phyloP scores from a whole-genome alignment of 371 early-diverging fungal species.

The Dentiscutata heterogama region DNA sequence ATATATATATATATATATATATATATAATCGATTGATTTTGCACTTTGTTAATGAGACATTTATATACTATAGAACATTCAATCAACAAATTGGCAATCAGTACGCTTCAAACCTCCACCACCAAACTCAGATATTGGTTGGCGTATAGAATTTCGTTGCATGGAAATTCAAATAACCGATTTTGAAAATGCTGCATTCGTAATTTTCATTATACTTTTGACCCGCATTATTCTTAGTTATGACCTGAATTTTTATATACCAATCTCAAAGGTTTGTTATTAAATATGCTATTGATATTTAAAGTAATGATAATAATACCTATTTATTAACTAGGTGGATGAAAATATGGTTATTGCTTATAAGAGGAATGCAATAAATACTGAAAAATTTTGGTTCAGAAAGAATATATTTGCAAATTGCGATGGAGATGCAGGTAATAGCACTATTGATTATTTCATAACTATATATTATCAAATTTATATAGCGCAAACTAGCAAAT shows the following conservation, averaged over 20 bases:
- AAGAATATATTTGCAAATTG: constrained; percentile 63
- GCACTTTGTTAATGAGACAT: neutral
- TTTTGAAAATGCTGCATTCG: constrained; percentile 98
- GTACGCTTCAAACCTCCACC: constrained; percentile 99
- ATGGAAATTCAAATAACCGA: constrained; percentile 99
- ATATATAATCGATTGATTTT: neutral
- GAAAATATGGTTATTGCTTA: constrained; percentile 96
- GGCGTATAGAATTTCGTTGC: constrained; percentile 99
- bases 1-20: too few species aligned
- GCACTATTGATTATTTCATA: too few species aligned
- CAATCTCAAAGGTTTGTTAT: constrained; percentile 82
- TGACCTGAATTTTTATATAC: constrained; percentile 96
- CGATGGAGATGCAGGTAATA: too few species aligned
- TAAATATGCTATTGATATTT: too few species aligned
- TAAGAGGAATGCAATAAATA: constrained; percentile 82
- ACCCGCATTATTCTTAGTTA: constrained; percentile 92
- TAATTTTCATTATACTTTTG: constrained; percentile 93
- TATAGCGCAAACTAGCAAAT: too few species aligned
- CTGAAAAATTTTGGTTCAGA: constrained; percentile 92
- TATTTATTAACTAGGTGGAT: constrained; percentile 76
- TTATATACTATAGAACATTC: constrained; percentile 79
- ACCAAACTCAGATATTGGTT: constrained; percentile 89
- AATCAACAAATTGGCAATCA: constrained; percentile 99
- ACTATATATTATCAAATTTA: too few species aligned
- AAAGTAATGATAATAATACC: too few species aligned